Conservation (phyloP, 176 grass and related monocot genomes). For the Cenchrus fungigraminus region DNA sequence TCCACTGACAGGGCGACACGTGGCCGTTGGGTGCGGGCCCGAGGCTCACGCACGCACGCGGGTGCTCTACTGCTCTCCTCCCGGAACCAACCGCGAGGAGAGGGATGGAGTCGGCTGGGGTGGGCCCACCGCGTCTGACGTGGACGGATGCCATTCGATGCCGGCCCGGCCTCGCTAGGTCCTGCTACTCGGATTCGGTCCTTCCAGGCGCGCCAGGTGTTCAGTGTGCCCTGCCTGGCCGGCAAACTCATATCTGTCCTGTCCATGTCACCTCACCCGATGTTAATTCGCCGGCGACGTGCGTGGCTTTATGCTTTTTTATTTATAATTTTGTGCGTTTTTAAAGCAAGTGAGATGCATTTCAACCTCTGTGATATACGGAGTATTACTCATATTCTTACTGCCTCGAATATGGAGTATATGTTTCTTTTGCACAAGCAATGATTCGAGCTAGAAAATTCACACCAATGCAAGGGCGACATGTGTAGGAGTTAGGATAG, state of each 20-base stretch:
- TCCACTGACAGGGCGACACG: not conserved
- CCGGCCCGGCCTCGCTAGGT: not conserved
- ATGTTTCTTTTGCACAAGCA: too few relatives aligned
- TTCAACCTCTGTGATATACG: not conserved
- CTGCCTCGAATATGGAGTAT: too few relatives aligned
- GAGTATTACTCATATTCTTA: too few relatives aligned
- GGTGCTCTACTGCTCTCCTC: too few relatives aligned
- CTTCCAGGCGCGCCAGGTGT: not conserved
- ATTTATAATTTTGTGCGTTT: too few relatives aligned
- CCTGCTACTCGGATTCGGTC: not conserved
- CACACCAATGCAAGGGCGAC: not conserved
- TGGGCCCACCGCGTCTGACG: not conserved
- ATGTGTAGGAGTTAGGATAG: not conserved
- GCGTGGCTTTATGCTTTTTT: too few relatives aligned
- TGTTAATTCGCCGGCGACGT: not conserved
- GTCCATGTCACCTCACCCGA: not conserved
- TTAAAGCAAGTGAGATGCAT: not conserved
- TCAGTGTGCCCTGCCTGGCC: not conserved
- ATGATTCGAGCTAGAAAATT: not conserved
- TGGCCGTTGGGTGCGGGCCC: not conserved
- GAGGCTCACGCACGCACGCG: not conserved
- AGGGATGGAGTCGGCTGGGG: not conserved
- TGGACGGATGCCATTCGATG: not conserved
- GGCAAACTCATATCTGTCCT: not conserved
- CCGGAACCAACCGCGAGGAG: not conserved